Base-by-base conservation (phyloP, 805 yeast genomes). In the Saturnispora besseyi region DNA sequence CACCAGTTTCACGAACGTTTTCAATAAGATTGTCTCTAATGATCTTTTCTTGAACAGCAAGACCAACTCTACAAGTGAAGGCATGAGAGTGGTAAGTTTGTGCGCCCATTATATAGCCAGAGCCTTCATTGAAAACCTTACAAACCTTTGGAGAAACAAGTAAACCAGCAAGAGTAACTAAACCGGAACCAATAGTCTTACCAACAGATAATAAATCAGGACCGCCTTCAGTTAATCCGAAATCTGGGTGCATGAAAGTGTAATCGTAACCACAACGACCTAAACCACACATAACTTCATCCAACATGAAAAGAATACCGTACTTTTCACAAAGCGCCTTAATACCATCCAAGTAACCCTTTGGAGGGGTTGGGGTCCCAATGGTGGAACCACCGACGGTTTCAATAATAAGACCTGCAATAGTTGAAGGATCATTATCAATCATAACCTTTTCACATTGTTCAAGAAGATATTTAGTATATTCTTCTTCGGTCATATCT, bases 271-370 rank as follows among this genome's bases (percentile, higher is more conserved):
- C 80, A 53, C 71, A 64, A 57, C 82, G 68, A 36, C 81, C 81
- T 41, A 75, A 68, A 36, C 82, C 82, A 59, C 78, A 76, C 80
- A 77, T 76, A 43, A 77, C 77, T 61, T 78, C 82, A 55, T 78
- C 82, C 30, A 74, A 61, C 63, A 74, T 67, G 54, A 77, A 63
- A 28, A 77, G 59, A 36, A 72, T 67, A 45, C 74, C 80, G 58
- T 76, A 77, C 59, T 77, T 77, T 57, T 74, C 71, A 60, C 79
- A 74, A 28, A 77, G 56, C 21, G 65, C 71, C 43, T 74, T 63
- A 15, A 72, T 58, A 15, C 76, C 78, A 44, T 70, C 72, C 49
- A 75, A 65, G 57, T 76, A 76, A 33, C 76, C 75, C 52, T 67
- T 66, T 46, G 73, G 66, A 36, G 77, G 75, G 24, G 74, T 69